Conservation (phyloP, 2,329 filamentous ascomycete genomes). For the Fusarium oxysporum region DNA sequence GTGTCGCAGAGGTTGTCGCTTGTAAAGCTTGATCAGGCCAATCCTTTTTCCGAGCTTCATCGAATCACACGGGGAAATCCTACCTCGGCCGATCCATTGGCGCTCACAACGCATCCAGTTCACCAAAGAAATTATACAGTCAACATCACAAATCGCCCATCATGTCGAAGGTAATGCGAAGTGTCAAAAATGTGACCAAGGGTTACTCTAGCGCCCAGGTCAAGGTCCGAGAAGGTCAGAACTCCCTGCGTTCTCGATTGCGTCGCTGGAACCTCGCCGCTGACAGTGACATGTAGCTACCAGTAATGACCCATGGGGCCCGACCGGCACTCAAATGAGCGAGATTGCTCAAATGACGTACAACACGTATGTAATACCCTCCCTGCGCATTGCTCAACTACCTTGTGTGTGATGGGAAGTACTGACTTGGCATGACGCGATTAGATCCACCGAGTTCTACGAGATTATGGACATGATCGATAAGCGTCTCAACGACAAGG, state of each 20-base stretch:
- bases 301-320: slow-evolving; percentile 98
- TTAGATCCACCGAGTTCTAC: slow-evolving; percentile 94
- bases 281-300: slow-evolving; percentile 73
- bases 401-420: slow-evolving; percentile 1
- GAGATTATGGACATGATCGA: slow-evolving; percentile 99
- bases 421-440: slow-evolving; percentile 33
- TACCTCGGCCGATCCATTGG: slow-evolving; percentile 37
- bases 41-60: slow-evolving; percentile 12
- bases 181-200: slow-evolving; percentile 99
- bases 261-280: slow-evolving; percentile 9
- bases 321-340: slow-evolving; percentile 97
- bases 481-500: slow-evolving; percentile 98
- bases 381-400: not conserved
- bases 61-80: slow-evolving; percentile 18
- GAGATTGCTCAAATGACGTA: slow-evolving; percentile 98
- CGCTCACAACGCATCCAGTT: slow-evolving; percentile 34
- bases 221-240: slow-evolving; percentile 95
- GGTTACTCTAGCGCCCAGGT: slow-evolving; percentile 97
- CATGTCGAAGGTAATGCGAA: slow-evolving; percentile 98
- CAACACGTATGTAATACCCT: slow-evolving; percentile 79
- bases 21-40: slow-evolving; percentile 2
- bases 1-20: slow-evolving; percentile 26
- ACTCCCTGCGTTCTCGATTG: not conserved
- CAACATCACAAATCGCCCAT: slow-evolving; percentile 46
- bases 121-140: slow-evolving; percentile 5